Evolutionary conservation across 495 filamentous ascomycete species (phyloP).

Genomic region (Jackrogersella multiformis): DNA sequence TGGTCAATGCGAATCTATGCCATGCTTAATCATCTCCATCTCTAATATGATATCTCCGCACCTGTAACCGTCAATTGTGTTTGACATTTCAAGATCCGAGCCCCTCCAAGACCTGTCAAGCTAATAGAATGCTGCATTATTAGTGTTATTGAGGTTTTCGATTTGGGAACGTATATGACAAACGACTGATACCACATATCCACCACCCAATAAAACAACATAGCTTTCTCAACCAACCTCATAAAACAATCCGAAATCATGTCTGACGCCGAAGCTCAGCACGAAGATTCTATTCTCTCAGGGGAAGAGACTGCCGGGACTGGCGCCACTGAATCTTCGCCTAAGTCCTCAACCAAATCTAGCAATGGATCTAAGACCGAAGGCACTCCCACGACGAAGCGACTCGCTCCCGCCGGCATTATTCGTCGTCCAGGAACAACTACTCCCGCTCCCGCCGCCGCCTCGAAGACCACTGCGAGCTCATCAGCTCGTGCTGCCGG

Average conservation of each 20-base stretch:
- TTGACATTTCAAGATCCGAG: slow-evolving; percentile 1
- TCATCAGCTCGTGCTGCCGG: slow-evolving; percentile 51
- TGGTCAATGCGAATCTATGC: slow-evolving; percentile 36
- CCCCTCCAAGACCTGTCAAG: no score
- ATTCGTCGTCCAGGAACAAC: slow-evolving; percentile 46
- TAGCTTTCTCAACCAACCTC: neutral
- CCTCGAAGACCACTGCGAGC: slow-evolving; percentile 52
- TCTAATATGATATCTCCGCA: slow-evolving; percentile 8
- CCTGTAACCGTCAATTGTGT: slow-evolving; percentile 19
- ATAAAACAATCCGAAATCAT: slow-evolving; percentile 45
- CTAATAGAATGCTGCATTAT: slow-evolving; percentile 33
- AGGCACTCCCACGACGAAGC: slow-evolving; percentile 44
- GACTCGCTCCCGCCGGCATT: slow-evolving; percentile 40
- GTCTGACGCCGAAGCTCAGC: slow-evolving; percentile 58
- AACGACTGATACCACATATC: slow-evolving; percentile 27
- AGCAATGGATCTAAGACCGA: slow-evolving; percentile 42
- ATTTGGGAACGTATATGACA: slow-evolving; percentile 19
- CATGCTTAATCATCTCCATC: slow-evolving; percentile 19
- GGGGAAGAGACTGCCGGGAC: slow-evolving; percentile 45
- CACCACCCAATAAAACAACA: no score
- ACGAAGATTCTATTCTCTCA: slow-evolving; percentile 49
- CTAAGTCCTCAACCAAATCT: slow-evolving; percentile 47
- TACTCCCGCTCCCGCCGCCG: slow-evolving; percentile 42
- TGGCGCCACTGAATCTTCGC: slow-evolving; percentile 42
- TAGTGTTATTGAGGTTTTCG: slow-evolving; percentile 31